Evolutionary conservation across 2,329 filamentous ascomycete species (phyloP).

Genomic region (Fonsecaea multimorphosa): DNA sequence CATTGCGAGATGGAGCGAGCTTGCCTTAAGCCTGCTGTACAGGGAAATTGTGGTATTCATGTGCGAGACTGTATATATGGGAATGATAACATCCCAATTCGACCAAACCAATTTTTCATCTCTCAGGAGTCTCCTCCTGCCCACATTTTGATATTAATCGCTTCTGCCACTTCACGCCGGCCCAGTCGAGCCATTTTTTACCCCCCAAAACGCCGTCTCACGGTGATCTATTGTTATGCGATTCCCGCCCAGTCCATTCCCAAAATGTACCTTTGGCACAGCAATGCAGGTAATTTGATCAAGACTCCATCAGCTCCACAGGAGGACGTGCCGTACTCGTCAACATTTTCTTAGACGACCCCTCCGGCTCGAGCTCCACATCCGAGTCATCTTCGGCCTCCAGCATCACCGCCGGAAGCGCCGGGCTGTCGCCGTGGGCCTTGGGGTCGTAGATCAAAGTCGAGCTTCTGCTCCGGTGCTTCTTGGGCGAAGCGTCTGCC

Average conservation of each 20-base stretch:
- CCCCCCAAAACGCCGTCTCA: background rate
- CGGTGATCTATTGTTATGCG: background rate
- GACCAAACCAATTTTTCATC: background rate
- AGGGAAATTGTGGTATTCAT: background rate
- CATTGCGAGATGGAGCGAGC: background rate
- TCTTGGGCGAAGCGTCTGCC: slow-evolving; percentile 40
- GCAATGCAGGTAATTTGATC: background rate
- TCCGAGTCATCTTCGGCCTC: slow-evolving; percentile 61
- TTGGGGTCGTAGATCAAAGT: slow-evolving; percentile 69
- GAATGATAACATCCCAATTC: background rate
- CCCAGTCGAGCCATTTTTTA: background rate
- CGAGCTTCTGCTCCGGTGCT: slow-evolving; percentile 57
- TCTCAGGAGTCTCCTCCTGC: background rate
- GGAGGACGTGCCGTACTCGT: slow-evolving; percentile 62
- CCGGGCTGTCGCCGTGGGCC: slow-evolving; percentile 65
- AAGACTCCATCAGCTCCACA: slow-evolving; percentile 60
- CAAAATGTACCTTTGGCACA: background rate
- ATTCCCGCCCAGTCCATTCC: background rate
- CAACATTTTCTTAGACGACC: slow-evolving; percentile 51
- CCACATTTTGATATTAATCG: background rate
- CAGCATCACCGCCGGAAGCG: slow-evolving; percentile 67
- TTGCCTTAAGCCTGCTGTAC: background rate
- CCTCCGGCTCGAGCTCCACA: slow-evolving; percentile 53
- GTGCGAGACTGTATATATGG: background rate
- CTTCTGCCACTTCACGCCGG: background rate